Evolutionary conservation across 2,329 filamentous ascomycete species (phyloP).

Genomic region (Cadophora sp.): DNA sequence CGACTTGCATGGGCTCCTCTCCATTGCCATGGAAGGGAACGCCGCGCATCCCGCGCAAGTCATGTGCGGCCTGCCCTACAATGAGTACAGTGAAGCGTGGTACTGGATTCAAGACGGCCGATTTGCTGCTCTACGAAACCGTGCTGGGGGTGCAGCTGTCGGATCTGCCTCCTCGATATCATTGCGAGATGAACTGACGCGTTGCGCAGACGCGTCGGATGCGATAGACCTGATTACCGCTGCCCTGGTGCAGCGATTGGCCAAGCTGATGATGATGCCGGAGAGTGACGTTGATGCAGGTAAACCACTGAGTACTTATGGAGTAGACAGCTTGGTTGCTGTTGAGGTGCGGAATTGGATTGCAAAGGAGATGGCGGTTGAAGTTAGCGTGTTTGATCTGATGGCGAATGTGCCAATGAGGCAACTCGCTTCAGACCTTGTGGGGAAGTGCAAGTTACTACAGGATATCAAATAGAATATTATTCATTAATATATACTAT

Average conservation of each 20-base stretch:
- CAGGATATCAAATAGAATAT: neutral
- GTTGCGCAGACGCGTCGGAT: neutral
- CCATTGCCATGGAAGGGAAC: neutral
- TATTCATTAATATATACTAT: no score
- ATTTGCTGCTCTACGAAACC: constrained; percentile 15
- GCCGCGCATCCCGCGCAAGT: constrained; percentile 11
- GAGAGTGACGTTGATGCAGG: constrained; percentile 36
- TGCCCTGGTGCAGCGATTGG: neutral
- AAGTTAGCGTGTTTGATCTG: constrained; percentile 43
- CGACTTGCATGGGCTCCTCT: constrained; percentile 5
- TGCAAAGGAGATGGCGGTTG: constrained; percentile 47
- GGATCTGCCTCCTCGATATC: neutral
- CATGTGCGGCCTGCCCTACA: constrained; percentile 4
- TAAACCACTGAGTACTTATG: constrained; percentile 45
- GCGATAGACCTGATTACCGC: constrained; percentile 5
- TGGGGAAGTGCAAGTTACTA: constrained; percentile 6
- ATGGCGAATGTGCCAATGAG: constrained; percentile 22
- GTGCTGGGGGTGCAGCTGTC: neutral
- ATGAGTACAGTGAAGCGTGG: constrained; percentile 12
- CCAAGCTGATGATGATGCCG: neutral
- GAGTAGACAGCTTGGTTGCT: constrained; percentile 59
- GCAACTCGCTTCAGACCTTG: constrained; percentile 14
- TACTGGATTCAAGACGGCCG: constrained; percentile 18
- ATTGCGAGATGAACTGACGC: neutral
- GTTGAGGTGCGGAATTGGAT: constrained; percentile 59